Evolutionary conservation across 495 filamentous ascomycete genomes (phyloP).

Genomic region (Hypomontagnella submonticulosa): DNA sequence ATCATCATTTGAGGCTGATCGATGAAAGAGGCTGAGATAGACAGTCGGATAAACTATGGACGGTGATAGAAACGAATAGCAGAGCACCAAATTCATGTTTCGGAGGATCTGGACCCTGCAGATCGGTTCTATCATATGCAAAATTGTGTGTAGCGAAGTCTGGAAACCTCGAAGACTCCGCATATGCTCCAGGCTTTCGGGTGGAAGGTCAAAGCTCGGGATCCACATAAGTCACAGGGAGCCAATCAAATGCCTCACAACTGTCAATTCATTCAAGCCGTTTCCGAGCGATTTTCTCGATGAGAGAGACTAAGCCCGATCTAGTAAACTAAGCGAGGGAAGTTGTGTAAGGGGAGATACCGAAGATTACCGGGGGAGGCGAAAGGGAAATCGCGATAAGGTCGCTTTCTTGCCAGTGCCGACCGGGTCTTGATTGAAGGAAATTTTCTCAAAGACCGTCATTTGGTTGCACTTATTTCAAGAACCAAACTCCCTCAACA

Average conservation of each 20-base stretch:
- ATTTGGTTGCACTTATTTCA: slow-evolving; percentile 34
- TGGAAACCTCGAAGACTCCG: slow-evolving; percentile 28
- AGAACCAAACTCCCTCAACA: slow-evolving; percentile 19
- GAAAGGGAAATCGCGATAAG: slow-evolving; percentile 33
- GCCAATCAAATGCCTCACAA: slow-evolving; percentile 19
- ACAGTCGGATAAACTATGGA: slow-evolving; percentile 10
- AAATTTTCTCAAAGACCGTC: slow-evolving; percentile 36
- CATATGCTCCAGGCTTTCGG: slow-evolving; percentile 38
- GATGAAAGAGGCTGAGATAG: slow-evolving; percentile 26
- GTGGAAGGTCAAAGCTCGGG: slow-evolving; percentile 31
- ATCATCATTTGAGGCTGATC: slow-evolving; percentile 1
- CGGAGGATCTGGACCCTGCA: slow-evolving; percentile 32
- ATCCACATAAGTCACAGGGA: slow-evolving; percentile 5
- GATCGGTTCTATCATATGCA: slow-evolving; percentile 40
- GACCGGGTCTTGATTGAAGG: slow-evolving; percentile 27
- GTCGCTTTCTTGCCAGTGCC: slow-evolving; percentile 28
- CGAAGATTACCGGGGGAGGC: slow-evolving; percentile 33
- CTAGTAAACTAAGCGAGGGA: slow-evolving; percentile 10
- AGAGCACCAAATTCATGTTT: slow-evolving; percentile 7
- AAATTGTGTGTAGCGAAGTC: slow-evolving; percentile 25
- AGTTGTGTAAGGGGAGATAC: slow-evolving; percentile 21
- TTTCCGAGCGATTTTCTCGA: slow-evolving; percentile 46
- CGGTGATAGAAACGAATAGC: neutral
- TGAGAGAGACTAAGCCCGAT: slow-evolving; percentile 20
- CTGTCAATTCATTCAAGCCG: slow-evolving; percentile 20